Percentiles rank a stretch among this genome's conserved stretches.
Conservation (phyloP, 176 grass and related monocot species). For the Bolboschoenus planiculmis region DNA sequence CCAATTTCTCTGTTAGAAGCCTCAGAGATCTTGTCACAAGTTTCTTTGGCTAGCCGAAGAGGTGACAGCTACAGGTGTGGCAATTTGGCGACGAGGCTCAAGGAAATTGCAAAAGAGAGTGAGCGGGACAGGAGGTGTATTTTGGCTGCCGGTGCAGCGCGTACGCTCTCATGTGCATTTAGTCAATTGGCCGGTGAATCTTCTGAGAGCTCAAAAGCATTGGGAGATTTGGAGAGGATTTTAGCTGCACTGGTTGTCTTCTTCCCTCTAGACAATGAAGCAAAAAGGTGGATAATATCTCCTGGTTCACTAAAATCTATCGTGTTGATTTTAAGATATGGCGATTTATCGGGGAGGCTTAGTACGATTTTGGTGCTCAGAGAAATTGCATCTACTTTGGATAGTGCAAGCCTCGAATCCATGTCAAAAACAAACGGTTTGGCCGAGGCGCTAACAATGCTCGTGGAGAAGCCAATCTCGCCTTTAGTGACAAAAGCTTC, state of each 20-base stretch:
- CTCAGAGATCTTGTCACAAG: conserved; percentile 20
- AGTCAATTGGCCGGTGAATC: conserved; percentile 26
- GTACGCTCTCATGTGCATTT: conserved; percentile 28
- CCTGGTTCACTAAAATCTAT: conserved; percentile 37
- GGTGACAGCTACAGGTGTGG: conserved; percentile 27
- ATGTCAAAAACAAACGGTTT: conserved; percentile 19
- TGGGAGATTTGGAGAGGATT: conserved; percentile 35
- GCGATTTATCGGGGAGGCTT: conserved; percentile 31
- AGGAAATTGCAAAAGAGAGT: conserved; percentile 62
- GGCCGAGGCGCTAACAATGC: conserved; percentile 32
- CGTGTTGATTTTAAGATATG: conserved; percentile 31
- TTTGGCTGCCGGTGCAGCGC: conserved; percentile 9
- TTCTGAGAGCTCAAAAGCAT: not conserved
- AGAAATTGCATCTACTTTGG: conserved; percentile 40
- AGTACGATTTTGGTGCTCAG: conserved; percentile 48
- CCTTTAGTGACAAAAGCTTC: conserved; percentile 53
- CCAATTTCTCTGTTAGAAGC: conserved; percentile 37
- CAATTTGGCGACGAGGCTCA: conserved; percentile 7
- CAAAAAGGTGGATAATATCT: conserved; percentile 36
- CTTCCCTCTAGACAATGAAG: conserved; percentile 55
- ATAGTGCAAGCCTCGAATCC: conserved; percentile 22
- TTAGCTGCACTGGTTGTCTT: conserved; percentile 38
- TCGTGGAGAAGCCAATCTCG: conserved; percentile 42
- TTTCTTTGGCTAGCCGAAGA: conserved; percentile 21
- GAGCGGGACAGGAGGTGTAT: conserved; percentile 50